Conservation (phyloP, 2,329 filamentous ascomycete genomes). For the Parasarocladium wereldwijsianum region DNA sequence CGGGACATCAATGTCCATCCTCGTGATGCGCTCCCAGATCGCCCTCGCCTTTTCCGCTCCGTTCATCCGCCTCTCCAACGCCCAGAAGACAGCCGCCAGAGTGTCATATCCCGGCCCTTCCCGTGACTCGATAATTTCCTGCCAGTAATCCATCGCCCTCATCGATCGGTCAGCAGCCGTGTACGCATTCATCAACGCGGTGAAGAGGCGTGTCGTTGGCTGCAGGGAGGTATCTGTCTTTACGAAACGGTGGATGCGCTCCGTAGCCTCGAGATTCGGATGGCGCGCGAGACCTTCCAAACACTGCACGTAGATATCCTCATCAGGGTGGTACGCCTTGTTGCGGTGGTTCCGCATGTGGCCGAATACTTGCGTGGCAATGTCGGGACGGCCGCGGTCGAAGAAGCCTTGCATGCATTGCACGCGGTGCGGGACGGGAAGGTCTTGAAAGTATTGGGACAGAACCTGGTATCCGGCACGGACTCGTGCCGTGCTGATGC, state of each 20-base stretch:
- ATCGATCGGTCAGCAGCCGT: constrained; percentile 50
- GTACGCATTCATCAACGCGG: constrained; percentile 79
- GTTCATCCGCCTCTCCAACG: constrained; percentile 50
- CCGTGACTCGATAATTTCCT: constrained; percentile 64
- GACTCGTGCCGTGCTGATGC: constrained; percentile 45
- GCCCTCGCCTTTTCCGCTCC: constrained; percentile 45
- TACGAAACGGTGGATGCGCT: constrained; percentile 78
- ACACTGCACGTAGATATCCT: constrained; percentile 62
- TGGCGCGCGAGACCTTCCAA: constrained; percentile 59
- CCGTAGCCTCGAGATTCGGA: constrained; percentile 43
- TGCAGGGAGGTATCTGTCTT: constrained; percentile 81
- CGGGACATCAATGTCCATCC: constrained; percentile 68
- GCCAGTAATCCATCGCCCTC: constrained; percentile 66
- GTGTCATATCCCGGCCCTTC: constrained; percentile 78
- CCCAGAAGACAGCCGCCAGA: constrained; percentile 66
- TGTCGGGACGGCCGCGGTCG: constrained; percentile 59
- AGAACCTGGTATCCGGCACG: constrained; percentile 55
- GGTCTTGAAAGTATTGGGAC: constrained; percentile 50
- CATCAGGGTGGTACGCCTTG: constrained; percentile 46
- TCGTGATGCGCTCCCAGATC: constrained; percentile 56
- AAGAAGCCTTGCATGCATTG: constrained; percentile 75
- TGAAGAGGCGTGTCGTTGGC: constrained; percentile 61
- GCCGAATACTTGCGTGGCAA: constrained; percentile 75
- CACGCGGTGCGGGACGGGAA: constrained; percentile 49
- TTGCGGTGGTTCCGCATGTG: constrained; percentile 78